phyloP scores from a whole-genome alignment of 1,284 basidiomycete species.

The Fomitiporia mediterranea region DNA sequence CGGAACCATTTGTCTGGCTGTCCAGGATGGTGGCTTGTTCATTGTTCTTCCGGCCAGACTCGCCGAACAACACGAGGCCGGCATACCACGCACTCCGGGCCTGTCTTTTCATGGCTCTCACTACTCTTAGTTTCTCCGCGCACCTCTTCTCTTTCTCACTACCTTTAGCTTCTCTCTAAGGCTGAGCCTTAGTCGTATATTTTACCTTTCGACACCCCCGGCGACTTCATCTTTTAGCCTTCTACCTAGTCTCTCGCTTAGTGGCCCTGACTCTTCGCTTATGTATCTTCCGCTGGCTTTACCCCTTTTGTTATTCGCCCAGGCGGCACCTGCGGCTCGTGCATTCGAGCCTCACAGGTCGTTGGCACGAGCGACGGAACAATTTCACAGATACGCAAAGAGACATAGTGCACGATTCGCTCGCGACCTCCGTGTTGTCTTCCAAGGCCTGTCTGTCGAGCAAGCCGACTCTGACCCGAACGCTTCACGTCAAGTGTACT shows the following conservation, averaged over 20 bases:
- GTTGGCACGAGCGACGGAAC: conserved; percentile 18
- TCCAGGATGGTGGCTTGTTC: no score
- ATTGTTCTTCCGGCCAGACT: no score
- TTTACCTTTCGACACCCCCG: no score
- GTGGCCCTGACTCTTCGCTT: neutral
- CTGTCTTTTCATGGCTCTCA: neutral
- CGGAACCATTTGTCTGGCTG: no score
- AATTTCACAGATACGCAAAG: conserved; percentile 40
- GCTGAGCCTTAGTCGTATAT: conserved; percentile 1
- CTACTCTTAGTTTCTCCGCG: neutral
- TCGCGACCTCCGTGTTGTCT: conserved; percentile 59
- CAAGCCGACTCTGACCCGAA: conserved; percentile 14
- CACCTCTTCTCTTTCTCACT: neutral
- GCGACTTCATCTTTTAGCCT: no score
- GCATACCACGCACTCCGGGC: neutral
- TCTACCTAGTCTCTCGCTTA: neutral
- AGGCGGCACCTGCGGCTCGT: neutral
- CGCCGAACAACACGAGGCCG: conserved; percentile 5
- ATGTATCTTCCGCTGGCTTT: conserved; percentile 13
- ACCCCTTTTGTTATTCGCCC: conserved; percentile 16
- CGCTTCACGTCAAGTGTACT: conserved; percentile 14
- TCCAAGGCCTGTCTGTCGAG: conserved; percentile 43
- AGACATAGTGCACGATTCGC: conserved; percentile 55
- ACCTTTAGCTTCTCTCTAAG: neutral
- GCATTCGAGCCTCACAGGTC: conserved; percentile 18